Base-by-base conservation (phyloP, 1,284 basidiomycete genomes). In the Marasmius fiardii region DNA sequence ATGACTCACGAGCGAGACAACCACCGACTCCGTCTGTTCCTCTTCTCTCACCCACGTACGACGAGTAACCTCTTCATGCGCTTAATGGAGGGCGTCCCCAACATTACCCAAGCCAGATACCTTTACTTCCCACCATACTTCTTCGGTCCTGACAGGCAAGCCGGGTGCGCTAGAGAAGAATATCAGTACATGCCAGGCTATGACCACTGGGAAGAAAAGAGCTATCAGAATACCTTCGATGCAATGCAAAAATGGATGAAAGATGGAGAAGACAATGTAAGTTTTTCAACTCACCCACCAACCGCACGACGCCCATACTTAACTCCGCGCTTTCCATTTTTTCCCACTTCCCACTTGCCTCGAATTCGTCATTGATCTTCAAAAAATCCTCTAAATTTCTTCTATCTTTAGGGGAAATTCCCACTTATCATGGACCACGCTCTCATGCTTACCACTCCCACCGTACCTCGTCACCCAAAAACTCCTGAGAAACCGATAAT, bases 31-130 rank as follows among this genome's bases (percentile, higher is more conserved):
- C 47, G 47, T n/a, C 47, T 49, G 3, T 49, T 18, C 14, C 28
- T 49, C 26, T 49, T 49, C 28, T 49, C 47, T n/a, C 23, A 49
- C 12, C 47, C 47, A 18, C 47, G 47, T 4, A 49, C 47, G 8
- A 49, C 31, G 26, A 31, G 26, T 26, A 49, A 49, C n/a, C 28
- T 49, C 2, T 49, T 49, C 24, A 49, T 49, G 47, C 47, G 47
- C 12, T 31, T 49, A n/a, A 5, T 49, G 6, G 47, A 49, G n/a
- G 26, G 24, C 12, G 24, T 28, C 31, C 47, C 47, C 18, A 18
- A 49, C 23, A 26, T 49, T 16, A 8, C 23, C 14, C 47, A 49
- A 33, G 7, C 26, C 26, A 16, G n/a, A n/a, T 49, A 49, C 7
- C 8, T 31, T 4, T 49, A 16, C 47, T 49, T 49, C 26, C 10